A percentile compares a stretch with the other conserved stretches of the same genome.
Evolutionary conservation across 306 rosid genomes (phyloP).

Genomic region (Elaeagnus macrophylla): DNA sequence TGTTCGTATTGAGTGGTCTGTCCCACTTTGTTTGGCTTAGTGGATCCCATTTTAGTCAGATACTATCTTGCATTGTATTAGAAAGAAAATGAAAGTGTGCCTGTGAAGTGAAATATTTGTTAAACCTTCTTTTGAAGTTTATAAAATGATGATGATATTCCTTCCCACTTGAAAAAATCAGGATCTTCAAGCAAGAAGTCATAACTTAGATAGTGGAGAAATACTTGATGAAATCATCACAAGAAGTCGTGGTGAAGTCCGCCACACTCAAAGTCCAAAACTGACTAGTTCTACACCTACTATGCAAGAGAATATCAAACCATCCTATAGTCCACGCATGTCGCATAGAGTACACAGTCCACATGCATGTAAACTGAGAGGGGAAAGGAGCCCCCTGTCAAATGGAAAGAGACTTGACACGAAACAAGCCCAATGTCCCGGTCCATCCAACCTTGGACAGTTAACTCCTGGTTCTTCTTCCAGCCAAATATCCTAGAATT

Average conservation of each 20-base stretch:
- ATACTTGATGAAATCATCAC: slow-evolving; percentile 83
- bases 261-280: slow-evolving; percentile 60
- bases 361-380: slow-evolving; percentile 41
- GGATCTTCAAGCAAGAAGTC: slow-evolving; percentile 41
- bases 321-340: slow-evolving; percentile 44
- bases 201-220: slow-evolving; percentile 52
- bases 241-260: slow-evolving; percentile 87
- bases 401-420: slow-evolving; percentile 27
- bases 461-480: slow-evolving; percentile 27
- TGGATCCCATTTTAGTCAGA: no score
- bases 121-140: neutral
- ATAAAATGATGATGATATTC: slow-evolving; percentile 13
- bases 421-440: slow-evolving; percentile 39
- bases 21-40: no score
- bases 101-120: no score
- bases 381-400: slow-evolving; percentile 38
- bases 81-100: no score
- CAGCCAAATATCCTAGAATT: slow-evolving; percentile 18
- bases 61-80: no score
- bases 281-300: slow-evolving; percentile 62
- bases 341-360: slow-evolving; percentile 40
- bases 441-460: slow-evolving; percentile 36
- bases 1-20: no score
- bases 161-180: slow-evolving; percentile 23
- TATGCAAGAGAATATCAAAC: slow-evolving; percentile 38